A percentile compares a stretch with the other conserved stretches of the same genome.
Conservation (phyloP, 352 stramenopile genomes). For the Albugo laibachii region DNA sequence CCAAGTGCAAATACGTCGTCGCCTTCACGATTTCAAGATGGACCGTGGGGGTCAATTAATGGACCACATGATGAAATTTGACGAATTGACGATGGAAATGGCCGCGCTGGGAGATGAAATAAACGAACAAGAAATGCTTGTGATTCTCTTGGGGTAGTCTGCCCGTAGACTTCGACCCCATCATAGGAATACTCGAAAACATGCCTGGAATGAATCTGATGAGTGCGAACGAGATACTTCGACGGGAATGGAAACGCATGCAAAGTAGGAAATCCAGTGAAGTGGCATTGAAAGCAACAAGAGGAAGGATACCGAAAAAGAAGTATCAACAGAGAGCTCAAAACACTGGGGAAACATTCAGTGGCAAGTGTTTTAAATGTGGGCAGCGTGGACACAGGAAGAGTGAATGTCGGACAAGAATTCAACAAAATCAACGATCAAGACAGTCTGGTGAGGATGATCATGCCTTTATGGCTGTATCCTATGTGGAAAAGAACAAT, state of each 20-base stretch:
- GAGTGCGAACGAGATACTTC: not conserved
- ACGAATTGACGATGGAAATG: not conserved
- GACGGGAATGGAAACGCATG: not conserved
- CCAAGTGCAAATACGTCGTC: not conserved
- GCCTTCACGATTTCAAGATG: constrained; percentile 2
- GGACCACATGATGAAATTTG: constrained; percentile 1
- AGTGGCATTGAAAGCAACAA: not conserved
- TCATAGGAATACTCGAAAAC: constrained; percentile 3
- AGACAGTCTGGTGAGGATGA: too few species aligned
- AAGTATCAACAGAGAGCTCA: not conserved
- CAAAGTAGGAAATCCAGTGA: not conserved
- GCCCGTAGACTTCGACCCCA: not conserved
- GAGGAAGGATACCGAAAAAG: not conserved
- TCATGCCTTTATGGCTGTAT: too few species aligned
- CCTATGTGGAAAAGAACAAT: too few species aligned
- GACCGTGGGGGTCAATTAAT: not conserved
- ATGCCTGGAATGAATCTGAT: not conserved
- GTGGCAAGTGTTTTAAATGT: constrained; percentile 3
- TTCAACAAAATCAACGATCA: not conserved
- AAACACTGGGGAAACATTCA: not conserved
- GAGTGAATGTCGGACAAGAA: not conserved
- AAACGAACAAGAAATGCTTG: not conserved
- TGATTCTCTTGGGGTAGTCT: constrained; percentile 1
- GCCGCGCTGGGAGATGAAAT: not conserved
- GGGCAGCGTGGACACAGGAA: constrained; percentile 3